phyloP scores from a whole-genome alignment of 1,284 basidiomycete genomes.

The Rhizoctonia solani region DNA sequence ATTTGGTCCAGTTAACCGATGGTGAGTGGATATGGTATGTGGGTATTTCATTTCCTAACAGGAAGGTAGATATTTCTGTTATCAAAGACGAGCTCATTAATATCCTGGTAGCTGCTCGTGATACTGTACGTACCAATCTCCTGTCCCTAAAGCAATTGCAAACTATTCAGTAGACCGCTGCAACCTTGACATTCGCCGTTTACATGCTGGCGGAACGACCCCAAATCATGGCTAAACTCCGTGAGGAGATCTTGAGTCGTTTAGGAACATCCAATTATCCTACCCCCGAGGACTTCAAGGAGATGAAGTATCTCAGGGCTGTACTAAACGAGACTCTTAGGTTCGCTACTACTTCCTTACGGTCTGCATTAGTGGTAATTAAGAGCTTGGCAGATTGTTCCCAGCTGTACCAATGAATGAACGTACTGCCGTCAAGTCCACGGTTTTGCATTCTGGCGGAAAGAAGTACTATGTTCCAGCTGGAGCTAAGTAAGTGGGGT shows the following conservation, averaged over 20 bases:
- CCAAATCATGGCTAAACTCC: constrained; percentile 51
- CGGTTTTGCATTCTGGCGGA: constrained; percentile 40
- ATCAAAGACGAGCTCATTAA: constrained; percentile 38
- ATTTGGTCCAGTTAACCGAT: constrained; percentile 37
- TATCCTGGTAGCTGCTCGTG: too few relatives aligned
- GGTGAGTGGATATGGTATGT: neutral
- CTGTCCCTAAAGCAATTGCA: neutral
- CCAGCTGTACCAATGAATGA: constrained; percentile 53
- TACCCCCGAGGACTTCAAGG: constrained; percentile 57
- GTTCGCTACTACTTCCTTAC: neutral
- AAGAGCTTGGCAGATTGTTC: constrained; percentile 50
- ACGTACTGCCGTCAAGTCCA: constrained; percentile 23
- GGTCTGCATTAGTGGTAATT: neutral
- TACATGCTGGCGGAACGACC: constrained; percentile 60
- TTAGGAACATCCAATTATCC: constrained; percentile 53
- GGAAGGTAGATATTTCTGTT: constrained; percentile 32
- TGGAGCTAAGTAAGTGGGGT: constrained; percentile 34
- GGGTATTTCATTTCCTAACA: neutral
- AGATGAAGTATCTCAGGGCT: constrained; percentile 62
- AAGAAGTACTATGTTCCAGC: constrained; percentile 46
- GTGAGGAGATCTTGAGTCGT: constrained; percentile 57
- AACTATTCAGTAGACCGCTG: constrained; percentile 50
- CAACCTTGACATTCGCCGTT: constrained; percentile 55
- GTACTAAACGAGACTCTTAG: constrained; percentile 54
- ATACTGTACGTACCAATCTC: constrained; percentile 36